Evolutionary conservation across 345 rosid genomes (phyloP).

Genomic region (Durio zibethinus): DNA sequence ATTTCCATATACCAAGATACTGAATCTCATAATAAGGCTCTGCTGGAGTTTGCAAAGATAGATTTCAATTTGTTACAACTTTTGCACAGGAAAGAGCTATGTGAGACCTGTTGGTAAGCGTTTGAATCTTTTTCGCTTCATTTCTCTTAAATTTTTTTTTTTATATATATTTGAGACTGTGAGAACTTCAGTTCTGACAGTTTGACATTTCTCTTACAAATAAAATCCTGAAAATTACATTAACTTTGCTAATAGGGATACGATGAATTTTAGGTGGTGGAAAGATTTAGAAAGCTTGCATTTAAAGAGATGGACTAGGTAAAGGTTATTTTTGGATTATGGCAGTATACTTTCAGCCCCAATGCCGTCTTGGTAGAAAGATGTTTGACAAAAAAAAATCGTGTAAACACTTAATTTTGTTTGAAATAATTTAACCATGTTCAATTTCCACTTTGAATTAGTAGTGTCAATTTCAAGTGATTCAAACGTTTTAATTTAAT

Average conservation of each 20-base stretch:
- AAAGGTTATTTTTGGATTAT: slow-evolving; percentile 30
- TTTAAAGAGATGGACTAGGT: slow-evolving; percentile 28
- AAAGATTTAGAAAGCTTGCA: slow-evolving; percentile 25
- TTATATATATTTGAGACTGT: no score
- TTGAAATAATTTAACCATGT: no score
- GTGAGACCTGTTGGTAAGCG: slow-evolving; percentile 15
- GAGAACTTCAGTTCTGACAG: no score
- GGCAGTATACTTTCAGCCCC: slow-evolving; percentile 23
- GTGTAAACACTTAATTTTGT: no score
- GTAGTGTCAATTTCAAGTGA: no score
- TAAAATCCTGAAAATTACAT: no score
- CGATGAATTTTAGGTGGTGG: slow-evolving; percentile 27
- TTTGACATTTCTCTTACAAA: no score
- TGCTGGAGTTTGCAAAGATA: slow-evolving; percentile 32
- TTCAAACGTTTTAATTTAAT: no score
- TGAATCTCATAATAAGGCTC: not conserved
- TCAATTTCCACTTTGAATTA: no score
- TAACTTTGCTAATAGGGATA: not conserved
- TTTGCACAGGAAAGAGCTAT: slow-evolving; percentile 24
- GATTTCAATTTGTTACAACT: slow-evolving; percentile 36
- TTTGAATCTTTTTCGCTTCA: not conserved
- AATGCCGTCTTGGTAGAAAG: slow-evolving; percentile 21
- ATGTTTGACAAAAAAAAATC: no score
- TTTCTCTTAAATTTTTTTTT: no score
- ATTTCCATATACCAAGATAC: slow-evolving; percentile 16